Conservation (phyloP, 371 early-diverging fungal genomes). For the Apophysomyces ossiformis region DNA sequence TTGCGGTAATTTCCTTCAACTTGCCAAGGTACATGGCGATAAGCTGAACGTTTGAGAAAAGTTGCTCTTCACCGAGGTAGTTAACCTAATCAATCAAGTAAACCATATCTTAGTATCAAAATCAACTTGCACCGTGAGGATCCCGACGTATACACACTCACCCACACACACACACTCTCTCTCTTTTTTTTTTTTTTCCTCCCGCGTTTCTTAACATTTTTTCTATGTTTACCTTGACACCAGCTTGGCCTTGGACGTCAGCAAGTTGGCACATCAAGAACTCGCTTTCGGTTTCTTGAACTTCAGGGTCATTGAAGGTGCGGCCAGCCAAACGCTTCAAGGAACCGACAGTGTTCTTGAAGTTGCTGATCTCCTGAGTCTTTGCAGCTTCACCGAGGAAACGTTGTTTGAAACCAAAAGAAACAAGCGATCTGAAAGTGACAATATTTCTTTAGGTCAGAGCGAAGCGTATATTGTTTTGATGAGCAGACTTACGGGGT, state of each 20-base stretch:
- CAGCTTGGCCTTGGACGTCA: constrained; percentile 85
- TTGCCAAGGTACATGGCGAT: constrained; percentile 93
- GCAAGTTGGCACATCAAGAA: constrained; percentile 82
- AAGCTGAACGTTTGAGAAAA: constrained; percentile 89
- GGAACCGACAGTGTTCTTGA: constrained; percentile 92
- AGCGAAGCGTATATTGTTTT: constrained; percentile 11
- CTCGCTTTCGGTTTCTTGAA: constrained; percentile 81
- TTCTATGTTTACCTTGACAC: constrained; percentile 66
- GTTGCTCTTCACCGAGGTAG: constrained; percentile 77
- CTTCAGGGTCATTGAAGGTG: constrained; percentile 87
- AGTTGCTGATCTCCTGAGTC: constrained; percentile 94
- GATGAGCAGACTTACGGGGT: constrained; percentile 80
- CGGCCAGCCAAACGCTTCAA: constrained; percentile 98
- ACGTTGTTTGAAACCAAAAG: constrained; percentile 94
- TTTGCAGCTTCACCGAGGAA: constrained; percentile 96
- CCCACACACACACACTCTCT: background rate
- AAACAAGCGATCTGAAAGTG: constrained; percentile 75
- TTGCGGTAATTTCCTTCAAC: constrained; percentile 87
- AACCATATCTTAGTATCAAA: too few species aligned
- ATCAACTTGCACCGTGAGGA: too few species aligned
- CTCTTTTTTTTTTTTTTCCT: background rate
- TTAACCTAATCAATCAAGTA: constrained; percentile 51
- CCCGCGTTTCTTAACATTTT: constrained; percentile 10
- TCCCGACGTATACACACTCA: too few species aligned
- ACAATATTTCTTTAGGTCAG: too few species aligned